Conservation (phyloP, 2,329 filamentous ascomycete genomes). For the Stagonosporopsis tanaceti region DNA sequence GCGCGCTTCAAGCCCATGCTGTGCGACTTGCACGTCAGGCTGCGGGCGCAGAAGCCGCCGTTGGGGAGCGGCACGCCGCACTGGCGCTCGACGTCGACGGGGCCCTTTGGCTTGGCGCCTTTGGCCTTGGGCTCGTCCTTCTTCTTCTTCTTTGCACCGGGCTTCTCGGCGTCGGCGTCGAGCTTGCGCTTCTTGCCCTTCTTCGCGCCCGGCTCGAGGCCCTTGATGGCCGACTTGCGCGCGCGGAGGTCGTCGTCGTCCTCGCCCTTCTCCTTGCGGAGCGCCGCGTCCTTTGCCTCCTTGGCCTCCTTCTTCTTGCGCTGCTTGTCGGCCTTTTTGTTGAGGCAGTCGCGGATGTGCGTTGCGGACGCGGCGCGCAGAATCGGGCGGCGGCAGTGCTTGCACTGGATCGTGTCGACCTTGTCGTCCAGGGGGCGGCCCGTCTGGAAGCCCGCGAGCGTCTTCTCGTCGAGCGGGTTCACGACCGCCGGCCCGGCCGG, state of each 20-base stretch:
- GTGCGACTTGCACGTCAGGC: conserved; percentile 91
- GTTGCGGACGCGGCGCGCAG: conserved; percentile 76
- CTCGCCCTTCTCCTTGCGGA: conserved; percentile 57
- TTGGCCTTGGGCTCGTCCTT: conserved; percentile 91
- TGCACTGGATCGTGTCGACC: conserved; percentile 81
- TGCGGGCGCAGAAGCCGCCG: conserved; percentile 85
- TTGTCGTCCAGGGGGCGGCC: conserved; percentile 82
- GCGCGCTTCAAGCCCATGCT: conserved; percentile 93
- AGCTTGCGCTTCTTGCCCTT: conserved; percentile 59
- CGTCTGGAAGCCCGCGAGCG: conserved; percentile 80
- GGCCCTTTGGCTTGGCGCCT: conserved; percentile 84
- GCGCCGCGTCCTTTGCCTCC: conserved; percentile 60
- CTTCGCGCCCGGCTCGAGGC: conserved; percentile 50
- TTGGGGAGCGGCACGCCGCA: conserved; percentile 88
- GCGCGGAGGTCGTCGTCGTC: conserved; percentile 52
- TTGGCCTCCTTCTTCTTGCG: conserved; percentile 71
- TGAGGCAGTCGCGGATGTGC: conserved; percentile 85
- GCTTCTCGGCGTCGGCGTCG: conserved; percentile 74
- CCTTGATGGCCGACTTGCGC: conserved; percentile 53
- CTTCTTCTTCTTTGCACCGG: conserved; percentile 86
- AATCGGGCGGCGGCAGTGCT: conserved; percentile 91
- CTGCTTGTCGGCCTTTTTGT: conserved; percentile 75
- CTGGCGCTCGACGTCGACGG: conserved; percentile 92
- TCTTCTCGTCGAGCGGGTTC: conserved; percentile 74
- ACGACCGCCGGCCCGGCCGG: conserved; percentile 50